These are phyloP conservation scores for Trichoderma breve DNA, from an alignment of 2,329 filamentous ascomycete genomes.

Conservation along the genomic window DNA sequence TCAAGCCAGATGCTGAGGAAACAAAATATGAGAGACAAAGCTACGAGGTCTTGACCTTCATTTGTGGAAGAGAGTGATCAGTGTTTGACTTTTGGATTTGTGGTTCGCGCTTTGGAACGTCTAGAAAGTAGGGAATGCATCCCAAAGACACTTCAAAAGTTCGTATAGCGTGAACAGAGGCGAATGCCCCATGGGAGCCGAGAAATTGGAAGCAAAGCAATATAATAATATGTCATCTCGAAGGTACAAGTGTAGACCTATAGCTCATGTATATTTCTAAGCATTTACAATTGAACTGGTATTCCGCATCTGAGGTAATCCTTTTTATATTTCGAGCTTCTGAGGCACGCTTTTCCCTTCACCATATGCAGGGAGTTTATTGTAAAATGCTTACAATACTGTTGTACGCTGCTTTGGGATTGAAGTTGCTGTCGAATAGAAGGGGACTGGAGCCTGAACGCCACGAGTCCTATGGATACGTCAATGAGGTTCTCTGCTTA, in stretches of 20 bases:
- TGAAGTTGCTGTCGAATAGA: slow-evolving; percentile 1
- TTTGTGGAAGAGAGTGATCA: background rate
- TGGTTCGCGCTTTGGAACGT: background rate
- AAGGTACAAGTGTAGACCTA: background rate
- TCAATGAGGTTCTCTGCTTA: background rate
- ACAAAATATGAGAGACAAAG: background rate
- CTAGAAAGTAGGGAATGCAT: background rate
- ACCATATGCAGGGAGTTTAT: background rate
- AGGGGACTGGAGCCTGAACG: background rate
- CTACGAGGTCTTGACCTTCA: background rate
- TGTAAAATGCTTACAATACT: background rate
- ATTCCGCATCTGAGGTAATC: background rate
- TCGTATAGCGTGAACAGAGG: background rate
- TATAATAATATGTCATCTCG: background rate
- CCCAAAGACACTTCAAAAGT: background rate
- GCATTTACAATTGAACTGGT: background rate
- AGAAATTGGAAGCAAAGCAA: background rate
- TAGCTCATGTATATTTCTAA: background rate
- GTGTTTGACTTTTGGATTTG: background rate
- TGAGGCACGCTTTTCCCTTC: background rate
- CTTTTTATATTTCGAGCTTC: background rate
- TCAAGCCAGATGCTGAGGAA: background rate
- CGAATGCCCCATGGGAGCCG: background rate
- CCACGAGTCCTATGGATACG: background rate
- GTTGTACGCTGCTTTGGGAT: background rate